Percentiles rank a stretch among this genome's conserved stretches.
phyloP scores from a whole-genome alignment of 2,329 filamentous ascomycete genomes.

The Fonsecaea pedrosoi region DNA sequence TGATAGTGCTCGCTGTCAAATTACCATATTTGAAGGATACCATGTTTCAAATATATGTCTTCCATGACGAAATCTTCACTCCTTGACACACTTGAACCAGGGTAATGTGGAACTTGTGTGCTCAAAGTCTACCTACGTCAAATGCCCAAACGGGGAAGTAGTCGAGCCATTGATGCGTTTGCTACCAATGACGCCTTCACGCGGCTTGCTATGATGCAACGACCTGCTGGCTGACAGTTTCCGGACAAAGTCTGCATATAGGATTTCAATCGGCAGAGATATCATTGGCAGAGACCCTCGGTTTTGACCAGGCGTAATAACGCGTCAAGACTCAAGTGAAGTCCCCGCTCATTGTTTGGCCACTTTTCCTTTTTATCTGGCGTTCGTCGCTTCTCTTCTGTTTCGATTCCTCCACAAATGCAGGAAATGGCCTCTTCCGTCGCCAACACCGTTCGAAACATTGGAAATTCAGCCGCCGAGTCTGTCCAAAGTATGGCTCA shows the following conservation, averaged over 20 bases:
- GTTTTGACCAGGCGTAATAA: constrained; percentile 5
- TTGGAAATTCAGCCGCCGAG: constrained; percentile 28
- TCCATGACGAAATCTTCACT: constrained; percentile 11
- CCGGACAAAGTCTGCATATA: constrained; percentile 2
- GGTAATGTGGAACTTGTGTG: not conserved
- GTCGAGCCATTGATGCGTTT: not conserved
- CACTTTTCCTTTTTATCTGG: constrained; percentile 24
- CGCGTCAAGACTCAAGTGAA: constrained; percentile 8
- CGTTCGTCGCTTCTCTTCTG: constrained; percentile 10
- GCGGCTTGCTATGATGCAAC: constrained; percentile 8
- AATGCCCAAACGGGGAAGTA: not conserved
- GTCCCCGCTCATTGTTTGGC: constrained; percentile 11
- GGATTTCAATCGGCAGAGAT: constrained; percentile 14
- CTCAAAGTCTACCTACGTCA: constrained; percentile 5
- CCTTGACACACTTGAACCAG: not conserved
- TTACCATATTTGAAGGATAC: not conserved
- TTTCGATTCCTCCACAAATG: constrained; percentile 4
- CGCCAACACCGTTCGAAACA: constrained; percentile 24
- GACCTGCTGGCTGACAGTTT: constrained; percentile 1
- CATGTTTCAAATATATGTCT: not conserved
- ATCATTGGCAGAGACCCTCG: constrained; percentile 10
- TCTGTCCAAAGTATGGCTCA: constrained; percentile 28
- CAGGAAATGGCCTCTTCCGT: constrained; percentile 30
- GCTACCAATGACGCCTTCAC: constrained; percentile 6
- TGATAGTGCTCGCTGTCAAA: not conserved